A percentile compares a stretch with the other conserved stretches of the same genome.
phyloP scores from a whole-genome alignment of 257 asterid species.

The Solanum etuberosum region DNA sequence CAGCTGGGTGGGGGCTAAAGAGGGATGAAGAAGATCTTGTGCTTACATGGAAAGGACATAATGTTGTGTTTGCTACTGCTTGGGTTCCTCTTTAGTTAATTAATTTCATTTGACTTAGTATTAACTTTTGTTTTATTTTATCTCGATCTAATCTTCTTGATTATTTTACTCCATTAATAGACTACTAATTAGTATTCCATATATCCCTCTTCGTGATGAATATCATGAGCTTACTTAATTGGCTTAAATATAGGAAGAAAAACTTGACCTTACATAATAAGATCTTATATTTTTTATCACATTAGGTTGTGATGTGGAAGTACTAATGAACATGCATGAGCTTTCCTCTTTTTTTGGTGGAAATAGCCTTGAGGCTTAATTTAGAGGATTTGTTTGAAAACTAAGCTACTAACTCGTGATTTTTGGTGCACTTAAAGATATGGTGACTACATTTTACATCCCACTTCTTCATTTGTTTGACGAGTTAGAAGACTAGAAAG shows the following conservation, averaged over 20 bases:
- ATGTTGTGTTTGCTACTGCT: conserved; percentile 80
- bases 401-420: not conserved
- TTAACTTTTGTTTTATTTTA: not conserved
- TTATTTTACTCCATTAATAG: not conserved
- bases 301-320: not conserved
- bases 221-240: not conserved
- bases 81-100: conserved; percentile 41
- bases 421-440: not conserved
- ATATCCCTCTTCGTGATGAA: not conserved
- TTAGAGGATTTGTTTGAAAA: not conserved
- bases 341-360: not conserved
- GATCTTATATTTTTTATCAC: not conserved
- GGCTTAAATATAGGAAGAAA: not conserved
- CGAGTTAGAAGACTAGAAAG: not conserved
- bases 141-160: not conserved
- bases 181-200: not conserved
- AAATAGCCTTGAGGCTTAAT: not conserved
- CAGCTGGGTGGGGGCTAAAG: conserved; percentile 97
- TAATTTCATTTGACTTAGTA: not conserved
- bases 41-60: conserved; percentile 97
- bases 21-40: conserved; percentile 71
- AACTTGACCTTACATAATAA: not conserved
- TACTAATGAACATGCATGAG: not conserved
- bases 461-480: not conserved
- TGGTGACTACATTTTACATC: not conserved